Conservation (phyloP, 805 yeast species). For the Komagataella pseudopastoris region DNA sequence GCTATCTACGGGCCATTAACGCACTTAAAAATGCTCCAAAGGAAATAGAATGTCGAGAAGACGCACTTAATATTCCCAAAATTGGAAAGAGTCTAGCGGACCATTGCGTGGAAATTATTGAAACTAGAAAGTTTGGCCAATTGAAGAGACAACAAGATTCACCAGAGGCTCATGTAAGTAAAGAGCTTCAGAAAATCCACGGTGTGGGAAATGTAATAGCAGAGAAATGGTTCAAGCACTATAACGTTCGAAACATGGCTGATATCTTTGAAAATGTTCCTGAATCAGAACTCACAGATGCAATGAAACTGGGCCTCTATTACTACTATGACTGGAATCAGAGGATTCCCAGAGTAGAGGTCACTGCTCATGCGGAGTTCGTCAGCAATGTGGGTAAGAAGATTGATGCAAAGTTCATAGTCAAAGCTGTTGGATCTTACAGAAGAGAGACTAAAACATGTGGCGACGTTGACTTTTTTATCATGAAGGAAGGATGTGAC, state of each 20-base stretch:
- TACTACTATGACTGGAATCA: conserved; percentile 32
- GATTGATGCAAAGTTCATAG: conserved; percentile 21
- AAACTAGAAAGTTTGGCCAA: conserved; percentile 18
- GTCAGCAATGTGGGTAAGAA: conserved; percentile 13
- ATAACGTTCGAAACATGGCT: conserved; percentile 20
- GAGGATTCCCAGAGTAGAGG: conserved; percentile 31
- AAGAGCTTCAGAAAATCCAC: conserved; percentile 24
- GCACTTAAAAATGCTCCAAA: conserved; percentile 14
- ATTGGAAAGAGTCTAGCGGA: conserved; percentile 25
- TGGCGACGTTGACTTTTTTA: conserved; percentile 41
- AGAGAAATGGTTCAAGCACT: conserved; percentile 15
- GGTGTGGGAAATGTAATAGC: conserved; percentile 37
- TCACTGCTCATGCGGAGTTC: conserved; percentile 22
- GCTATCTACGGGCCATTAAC: conserved; percentile 30
- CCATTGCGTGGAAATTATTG: conserved; percentile 32
- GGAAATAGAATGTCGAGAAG: conserved; percentile 19
- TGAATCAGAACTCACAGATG: conserved; percentile 8
- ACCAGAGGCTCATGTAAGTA: conserved; percentile 13
- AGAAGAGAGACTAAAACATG: conserved; percentile 30
- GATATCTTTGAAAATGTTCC: conserved; percentile 16
- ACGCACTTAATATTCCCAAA: conserved; percentile 25
- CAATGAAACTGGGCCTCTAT: conserved; percentile 24
- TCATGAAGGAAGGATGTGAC: conserved; percentile 21
- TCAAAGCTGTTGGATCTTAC: conserved; percentile 36
- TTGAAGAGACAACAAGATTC: conserved; percentile 8